A percentile compares a stretch with the other conserved stretches of the same genome.
Evolutionary conservation across 2,329 filamentous ascomycete species (phyloP).

Genomic region (Corynespora cassiicola): DNA sequence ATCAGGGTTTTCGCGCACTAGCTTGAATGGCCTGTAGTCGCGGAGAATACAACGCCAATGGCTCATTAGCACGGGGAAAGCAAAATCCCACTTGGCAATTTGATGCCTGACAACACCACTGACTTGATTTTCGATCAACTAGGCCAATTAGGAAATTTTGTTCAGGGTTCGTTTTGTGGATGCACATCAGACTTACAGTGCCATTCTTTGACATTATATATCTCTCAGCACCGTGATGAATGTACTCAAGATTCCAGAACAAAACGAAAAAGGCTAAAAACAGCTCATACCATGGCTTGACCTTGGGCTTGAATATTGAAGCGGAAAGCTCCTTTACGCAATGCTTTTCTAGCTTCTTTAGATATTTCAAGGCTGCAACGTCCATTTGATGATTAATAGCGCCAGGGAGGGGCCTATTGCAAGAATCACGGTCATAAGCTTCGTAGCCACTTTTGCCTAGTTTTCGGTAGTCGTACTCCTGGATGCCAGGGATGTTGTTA

Average conservation of each 20-base stretch:
- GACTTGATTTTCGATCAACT: slow-evolving; percentile 40
- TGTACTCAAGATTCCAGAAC: slow-evolving; percentile 45
- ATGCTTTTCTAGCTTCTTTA: slow-evolving; percentile 35
- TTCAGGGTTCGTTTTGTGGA: slow-evolving; percentile 17
- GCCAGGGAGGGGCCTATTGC: slow-evolving; percentile 40
- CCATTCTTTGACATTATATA: slow-evolving; percentile 44
- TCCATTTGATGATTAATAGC: slow-evolving; percentile 46
- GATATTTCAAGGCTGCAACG: slow-evolving; percentile 41
- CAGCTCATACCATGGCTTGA: slow-evolving; percentile 47
- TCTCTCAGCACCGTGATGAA: slow-evolving; percentile 37
- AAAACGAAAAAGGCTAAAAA: slow-evolving; percentile 44
- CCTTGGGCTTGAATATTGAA: slow-evolving; percentile 38
- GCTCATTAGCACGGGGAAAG: slow-evolving; percentile 36
- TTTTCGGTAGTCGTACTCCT: slow-evolving; percentile 36
- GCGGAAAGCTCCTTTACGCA: slow-evolving; percentile 36
- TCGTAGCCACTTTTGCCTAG: slow-evolving; percentile 41
- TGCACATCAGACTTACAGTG: slow-evolving; percentile 34
- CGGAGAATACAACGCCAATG: slow-evolving; percentile 42
- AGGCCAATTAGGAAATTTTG: too few species aligned
- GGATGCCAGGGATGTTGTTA: slow-evolving; percentile 37
- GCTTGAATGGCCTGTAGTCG: slow-evolving; percentile 39
- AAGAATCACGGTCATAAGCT: slow-evolving; percentile 41
- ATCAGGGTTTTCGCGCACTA: slow-evolving; percentile 43
- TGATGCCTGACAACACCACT: slow-evolving; percentile 40
- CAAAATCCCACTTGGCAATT: slow-evolving; percentile 43